Conservation (phyloP, 805 yeast genomes). For the Brettanomyces naardenensis region DNA sequence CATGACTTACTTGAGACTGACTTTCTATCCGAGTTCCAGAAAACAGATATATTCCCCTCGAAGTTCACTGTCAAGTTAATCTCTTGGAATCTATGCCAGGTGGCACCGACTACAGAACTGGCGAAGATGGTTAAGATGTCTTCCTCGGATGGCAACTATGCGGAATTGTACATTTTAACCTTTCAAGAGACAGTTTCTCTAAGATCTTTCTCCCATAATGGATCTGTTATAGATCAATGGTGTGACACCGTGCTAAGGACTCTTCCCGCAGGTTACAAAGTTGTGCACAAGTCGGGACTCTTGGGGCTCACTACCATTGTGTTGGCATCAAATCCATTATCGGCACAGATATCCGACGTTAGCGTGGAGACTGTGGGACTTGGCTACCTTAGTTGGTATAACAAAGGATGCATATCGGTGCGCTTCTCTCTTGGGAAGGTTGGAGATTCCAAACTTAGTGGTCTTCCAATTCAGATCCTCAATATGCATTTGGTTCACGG, state of each 20-base stretch:
- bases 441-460: slow-evolving; percentile 24
- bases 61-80: slow-evolving; percentile 21
- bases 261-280: slow-evolving; percentile 25
- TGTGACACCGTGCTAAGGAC: slow-evolving; percentile 15
- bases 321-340: slow-evolving; percentile 27
- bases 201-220: slow-evolving; percentile 33
- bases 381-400: slow-evolving; percentile 54
- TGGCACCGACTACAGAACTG: slow-evolving; percentile 8
- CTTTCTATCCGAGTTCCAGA: slow-evolving; percentile 9
- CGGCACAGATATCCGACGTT: slow-evolving; percentile 31
- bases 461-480: slow-evolving; percentile 28
- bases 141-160: slow-evolving; percentile 4
- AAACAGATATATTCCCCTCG: slow-evolving; percentile 2
- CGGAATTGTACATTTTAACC: slow-evolving; percentile 34
- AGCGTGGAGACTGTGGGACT: slow-evolving; percentile 42
- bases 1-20: slow-evolving; percentile 15
- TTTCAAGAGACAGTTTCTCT: slow-evolving; percentile 46
- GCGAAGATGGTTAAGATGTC: neutral
- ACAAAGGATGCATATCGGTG: slow-evolving; percentile 50
- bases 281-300: slow-evolving; percentile 38
- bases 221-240: slow-evolving; percentile 28
- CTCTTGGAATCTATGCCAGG: slow-evolving; percentile 33
- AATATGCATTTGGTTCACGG: slow-evolving; percentile 54
- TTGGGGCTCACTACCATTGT: slow-evolving; percentile 45
- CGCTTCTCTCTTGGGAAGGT: slow-evolving; percentile 34